Evolutionary conservation across 1,139 yeast genomes (phyloP).

Genomic region (Taphrina communis): DNA sequence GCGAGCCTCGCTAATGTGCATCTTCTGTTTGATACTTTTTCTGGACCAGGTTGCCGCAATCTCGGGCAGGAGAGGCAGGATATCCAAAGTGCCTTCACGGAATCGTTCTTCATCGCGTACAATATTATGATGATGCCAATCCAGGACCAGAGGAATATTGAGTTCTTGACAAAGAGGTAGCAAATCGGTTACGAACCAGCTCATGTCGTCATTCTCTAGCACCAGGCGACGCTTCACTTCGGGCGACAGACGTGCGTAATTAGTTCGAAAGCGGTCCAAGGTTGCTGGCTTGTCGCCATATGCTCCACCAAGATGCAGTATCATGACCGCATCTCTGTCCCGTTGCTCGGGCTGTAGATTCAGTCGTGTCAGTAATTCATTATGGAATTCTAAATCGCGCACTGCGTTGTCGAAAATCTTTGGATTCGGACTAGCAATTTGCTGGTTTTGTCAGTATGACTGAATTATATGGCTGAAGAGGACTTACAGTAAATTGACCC

Average conservation of each 20-base stretch:
- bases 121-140: slow-evolving; percentile 44
- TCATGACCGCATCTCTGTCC: slow-evolving; percentile 42
- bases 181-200: slow-evolving; percentile 42
- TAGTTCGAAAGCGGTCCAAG: slow-evolving; percentile 41
- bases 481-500: slow-evolving; percentile 40
- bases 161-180: slow-evolving; percentile 43
- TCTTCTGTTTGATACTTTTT: slow-evolving; percentile 55
- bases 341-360: slow-evolving; percentile 36
- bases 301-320: slow-evolving; percentile 43
- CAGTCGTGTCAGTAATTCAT: slow-evolving; percentile 41
- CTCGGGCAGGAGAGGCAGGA: slow-evolving; percentile 35
- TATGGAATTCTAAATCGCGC: slow-evolving; percentile 42
- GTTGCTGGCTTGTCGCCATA: slow-evolving; percentile 43
- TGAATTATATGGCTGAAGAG: background rate
- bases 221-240: slow-evolving; percentile 39
- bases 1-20: slow-evolving; percentile 52
- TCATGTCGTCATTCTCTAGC: slow-evolving; percentile 43
- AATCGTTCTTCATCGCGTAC: slow-evolving; percentile 41
- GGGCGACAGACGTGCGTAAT: slow-evolving; percentile 41
- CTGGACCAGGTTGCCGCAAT: slow-evolving; percentile 62
- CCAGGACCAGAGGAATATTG: slow-evolving; percentile 42
- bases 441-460: slow-evolving; percentile 2
- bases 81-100: slow-evolving; percentile 41
- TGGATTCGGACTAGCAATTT: slow-evolving; percentile 41
- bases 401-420: slow-evolving; percentile 40